These are phyloP conservation scores for Penicillium sp. DNA, from an alignment of 2,329 filamentous ascomycete species.

Conservation along the genomic window DNA sequence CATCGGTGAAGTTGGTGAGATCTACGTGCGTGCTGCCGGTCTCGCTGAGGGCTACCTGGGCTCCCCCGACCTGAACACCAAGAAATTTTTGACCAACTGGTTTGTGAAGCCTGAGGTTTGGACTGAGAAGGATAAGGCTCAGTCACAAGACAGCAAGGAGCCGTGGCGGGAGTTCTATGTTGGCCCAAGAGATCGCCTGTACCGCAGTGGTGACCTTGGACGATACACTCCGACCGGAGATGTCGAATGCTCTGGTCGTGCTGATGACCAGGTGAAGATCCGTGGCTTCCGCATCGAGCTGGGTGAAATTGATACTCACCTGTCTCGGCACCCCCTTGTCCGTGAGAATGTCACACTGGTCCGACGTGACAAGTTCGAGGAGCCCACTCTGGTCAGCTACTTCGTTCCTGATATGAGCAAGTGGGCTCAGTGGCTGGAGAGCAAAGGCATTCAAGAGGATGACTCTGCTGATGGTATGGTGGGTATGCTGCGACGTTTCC, in stretches of 20 bases:
- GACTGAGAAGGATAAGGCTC: slow-evolving; percentile 62
- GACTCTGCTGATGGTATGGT: slow-evolving; percentile 53
- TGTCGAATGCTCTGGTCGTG: slow-evolving; percentile 75
- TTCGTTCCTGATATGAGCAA: slow-evolving; percentile 77
- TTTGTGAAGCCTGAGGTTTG: slow-evolving; percentile 75
- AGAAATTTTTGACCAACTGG: slow-evolving; percentile 84
- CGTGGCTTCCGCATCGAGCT: slow-evolving; percentile 95
- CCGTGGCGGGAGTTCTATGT: slow-evolving; percentile 77
- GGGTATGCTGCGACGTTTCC: slow-evolving; percentile 61
- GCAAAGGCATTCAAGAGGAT: slow-evolving; percentile 55
- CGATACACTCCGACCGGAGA: slow-evolving; percentile 69
- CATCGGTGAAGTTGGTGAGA: slow-evolving; percentile 80
- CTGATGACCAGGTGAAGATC: slow-evolving; percentile 91
- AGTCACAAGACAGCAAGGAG: slow-evolving; percentile 55
- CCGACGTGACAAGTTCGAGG: slow-evolving; percentile 79
- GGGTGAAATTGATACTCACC: slow-evolving; percentile 83
- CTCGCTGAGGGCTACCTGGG: slow-evolving; percentile 78
- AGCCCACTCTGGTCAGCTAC: slow-evolving; percentile 84
- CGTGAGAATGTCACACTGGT: slow-evolving; percentile 85
- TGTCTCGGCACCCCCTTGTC: slow-evolving; percentile 72
- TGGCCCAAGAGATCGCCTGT: slow-evolving; percentile 81
- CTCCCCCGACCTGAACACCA: slow-evolving; percentile 60
- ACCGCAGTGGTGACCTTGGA: slow-evolving; percentile 84
- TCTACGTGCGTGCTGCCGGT: slow-evolving; percentile 78
- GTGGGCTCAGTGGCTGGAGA: slow-evolving; percentile 69